A percentile compares a stretch with the other conserved stretches of the same genome.
Evolutionary conservation across 23 red algal genomes (phyloP).

Genomic region (Cyanidiococcus yangmingshanensis): DNA sequence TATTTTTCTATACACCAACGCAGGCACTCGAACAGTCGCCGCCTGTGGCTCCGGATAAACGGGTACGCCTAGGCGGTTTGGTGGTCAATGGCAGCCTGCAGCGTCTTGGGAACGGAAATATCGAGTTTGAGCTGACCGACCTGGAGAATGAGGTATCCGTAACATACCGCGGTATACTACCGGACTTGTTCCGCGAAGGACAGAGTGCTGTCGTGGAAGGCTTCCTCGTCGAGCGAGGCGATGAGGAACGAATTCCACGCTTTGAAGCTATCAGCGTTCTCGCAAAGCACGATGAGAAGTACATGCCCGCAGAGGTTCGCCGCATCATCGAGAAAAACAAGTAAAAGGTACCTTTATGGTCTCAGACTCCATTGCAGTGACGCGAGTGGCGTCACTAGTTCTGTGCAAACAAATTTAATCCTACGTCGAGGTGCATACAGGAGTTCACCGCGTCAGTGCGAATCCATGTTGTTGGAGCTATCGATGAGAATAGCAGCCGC

Average conservation of each 20-base stretch:
- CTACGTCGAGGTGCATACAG: too few relatives aligned
- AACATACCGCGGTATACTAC: conserved; percentile 13
- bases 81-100: conserved; percentile 23
- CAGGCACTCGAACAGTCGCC: conserved; percentile 9
- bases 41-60: neutral
- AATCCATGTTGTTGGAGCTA: too few relatives aligned
- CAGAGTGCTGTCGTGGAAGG: conserved; percentile 26
- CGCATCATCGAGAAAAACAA: conserved; percentile 6
- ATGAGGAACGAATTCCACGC: neutral
- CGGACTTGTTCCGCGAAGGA: conserved; percentile 32
- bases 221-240: conserved; percentile 2
- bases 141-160: conserved; percentile 23
- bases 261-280: conserved; percentile 4
- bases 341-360: too few relatives aligned
- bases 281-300: conserved; percentile 37
- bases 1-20: conserved; percentile 32
- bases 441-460: too few relatives aligned
- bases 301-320: conserved; percentile 25
- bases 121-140: conserved; percentile 28
- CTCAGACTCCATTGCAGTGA: too few relatives aligned
- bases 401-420: too few relatives aligned
- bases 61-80: conserved; percentile 20
- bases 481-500: too few relatives aligned
- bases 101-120: conserved; percentile 6
- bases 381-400: too few relatives aligned